These are phyloP conservation scores for Verticillium tricorpus DNA, from an alignment of 2,329 filamentous ascomycete species.

Conservation along the genomic window DNA sequence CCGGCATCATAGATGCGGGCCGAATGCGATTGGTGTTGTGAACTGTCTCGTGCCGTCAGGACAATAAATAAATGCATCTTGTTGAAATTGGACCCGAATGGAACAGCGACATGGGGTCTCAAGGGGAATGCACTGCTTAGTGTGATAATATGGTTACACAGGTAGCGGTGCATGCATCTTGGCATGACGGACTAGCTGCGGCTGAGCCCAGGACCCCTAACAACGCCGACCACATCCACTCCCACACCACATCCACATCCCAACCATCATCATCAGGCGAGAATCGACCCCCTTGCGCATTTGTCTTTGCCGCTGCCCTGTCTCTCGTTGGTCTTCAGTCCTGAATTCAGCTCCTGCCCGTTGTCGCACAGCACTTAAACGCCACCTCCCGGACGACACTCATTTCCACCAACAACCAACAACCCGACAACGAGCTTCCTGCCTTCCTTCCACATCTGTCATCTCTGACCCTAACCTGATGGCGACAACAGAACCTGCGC, in stretches of 20 bases:
- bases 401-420: background rate
- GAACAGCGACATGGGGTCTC: no score
- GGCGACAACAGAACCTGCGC: slow-evolving; percentile 15
- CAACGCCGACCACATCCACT: background rate
- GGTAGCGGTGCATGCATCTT: background rate
- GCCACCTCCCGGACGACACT: background rate
- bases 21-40: no score
- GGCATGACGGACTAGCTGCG: background rate
- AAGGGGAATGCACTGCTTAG: background rate
- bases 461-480: slow-evolving; percentile 4
- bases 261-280: background rate
- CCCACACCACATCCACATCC: background rate
- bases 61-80: background rate
- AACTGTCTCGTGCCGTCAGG: background rate
- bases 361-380: background rate
- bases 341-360: background rate
- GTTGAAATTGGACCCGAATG: background rate
- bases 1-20: background rate
- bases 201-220: background rate
- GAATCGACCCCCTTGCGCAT: background rate
- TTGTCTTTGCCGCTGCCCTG: background rate
- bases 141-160: background rate
- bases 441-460: background rate
- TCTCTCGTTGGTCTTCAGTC: background rate
- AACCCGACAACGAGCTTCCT: background rate